Percentiles rank a stretch among this genome's conserved stretches.
Conservation (phyloP, 306 rosid species). For the Purshia tridentata region DNA sequence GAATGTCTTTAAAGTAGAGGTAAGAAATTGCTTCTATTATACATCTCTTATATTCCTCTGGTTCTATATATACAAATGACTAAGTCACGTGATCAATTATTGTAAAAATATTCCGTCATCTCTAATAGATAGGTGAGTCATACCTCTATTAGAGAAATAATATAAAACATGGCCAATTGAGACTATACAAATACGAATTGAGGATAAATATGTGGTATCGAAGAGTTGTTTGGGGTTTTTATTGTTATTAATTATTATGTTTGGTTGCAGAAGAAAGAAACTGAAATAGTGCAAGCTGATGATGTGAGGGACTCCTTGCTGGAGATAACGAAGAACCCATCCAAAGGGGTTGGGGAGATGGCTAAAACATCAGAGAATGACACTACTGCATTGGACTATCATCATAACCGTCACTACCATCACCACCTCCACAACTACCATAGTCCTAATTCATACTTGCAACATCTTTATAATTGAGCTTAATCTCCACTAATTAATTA, state of each 20-base stretch:
- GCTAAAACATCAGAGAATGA: constrained; percentile 36
- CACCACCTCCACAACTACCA: constrained; percentile 39
- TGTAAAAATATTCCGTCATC: too few species aligned
- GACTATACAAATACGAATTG: too few species aligned
- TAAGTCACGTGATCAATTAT: too few species aligned
- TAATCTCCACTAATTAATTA: background rate
- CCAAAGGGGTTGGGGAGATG: constrained; percentile 52
- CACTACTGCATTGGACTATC: constrained; percentile 33
- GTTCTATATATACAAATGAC: too few species aligned
- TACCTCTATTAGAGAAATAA: too few species aligned
- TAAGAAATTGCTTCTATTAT: constrained; percentile 5
- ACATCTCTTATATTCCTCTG: too few species aligned
- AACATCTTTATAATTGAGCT: constrained; percentile 12
- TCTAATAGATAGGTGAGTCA: too few species aligned
- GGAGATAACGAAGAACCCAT: constrained; percentile 59
- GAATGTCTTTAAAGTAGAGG: constrained; percentile 71
- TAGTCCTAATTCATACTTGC: background rate
- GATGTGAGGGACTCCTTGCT: constrained; percentile 65
- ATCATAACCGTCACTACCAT: constrained; percentile 23
- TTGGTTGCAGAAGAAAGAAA: constrained; percentile 55
- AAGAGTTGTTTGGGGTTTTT: background rate
- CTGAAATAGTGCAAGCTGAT: constrained; percentile 63
- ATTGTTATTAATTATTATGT: background rate
- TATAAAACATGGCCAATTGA: too few species aligned
- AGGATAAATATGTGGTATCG: too few species aligned